Evolutionary conservation across 2,329 filamentous ascomycete genomes (phyloP).

Genomic region (Talaromyces sp.): DNA sequence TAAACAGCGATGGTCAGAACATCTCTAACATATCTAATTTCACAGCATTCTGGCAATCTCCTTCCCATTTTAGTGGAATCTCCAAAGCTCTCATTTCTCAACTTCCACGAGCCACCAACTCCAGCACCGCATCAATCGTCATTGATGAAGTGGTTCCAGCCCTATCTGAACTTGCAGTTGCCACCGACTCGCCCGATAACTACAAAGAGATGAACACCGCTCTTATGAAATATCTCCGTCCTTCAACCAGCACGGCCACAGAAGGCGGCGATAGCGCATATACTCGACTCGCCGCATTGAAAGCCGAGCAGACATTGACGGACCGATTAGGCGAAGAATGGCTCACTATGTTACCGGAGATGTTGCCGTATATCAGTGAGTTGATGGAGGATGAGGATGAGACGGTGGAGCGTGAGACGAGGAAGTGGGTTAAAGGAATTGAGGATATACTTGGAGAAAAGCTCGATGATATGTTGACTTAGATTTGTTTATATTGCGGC

Average conservation of each 20-base stretch:
- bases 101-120: slow-evolving; percentile 45
- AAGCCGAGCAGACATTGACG: slow-evolving; percentile 74
- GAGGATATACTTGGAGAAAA: slow-evolving; percentile 86
- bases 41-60: slow-evolving; percentile 82
- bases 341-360: slow-evolving; percentile 85
- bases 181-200: slow-evolving; percentile 79
- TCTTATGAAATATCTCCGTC: slow-evolving; percentile 71
- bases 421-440: slow-evolving; percentile 84
- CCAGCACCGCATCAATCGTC: slow-evolving; percentile 43
- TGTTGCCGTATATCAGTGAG: slow-evolving; percentile 93
- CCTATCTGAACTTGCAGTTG: slow-evolving; percentile 71
- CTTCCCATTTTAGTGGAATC: slow-evolving; percentile 74
- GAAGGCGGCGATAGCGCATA: slow-evolving; percentile 54
- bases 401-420: slow-evolving; percentile 80
- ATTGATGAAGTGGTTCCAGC: slow-evolving; percentile 61
- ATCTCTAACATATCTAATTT: not conserved
- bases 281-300: slow-evolving; percentile 75
- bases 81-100: slow-evolving; percentile 65
- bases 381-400: slow-evolving; percentile 96
- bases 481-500: slow-evolving; percentile 24
- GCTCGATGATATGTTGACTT: slow-evolving; percentile 86
- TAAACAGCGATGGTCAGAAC: not conserved
- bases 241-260: slow-evolving; percentile 38
- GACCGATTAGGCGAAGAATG: slow-evolving; percentile 85
- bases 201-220: slow-evolving; percentile 80